A percentile compares a stretch with the other conserved stretches of the same genome.
Conservation (phyloP, 805 yeast genomes). For the Candida loeiensis region DNA sequence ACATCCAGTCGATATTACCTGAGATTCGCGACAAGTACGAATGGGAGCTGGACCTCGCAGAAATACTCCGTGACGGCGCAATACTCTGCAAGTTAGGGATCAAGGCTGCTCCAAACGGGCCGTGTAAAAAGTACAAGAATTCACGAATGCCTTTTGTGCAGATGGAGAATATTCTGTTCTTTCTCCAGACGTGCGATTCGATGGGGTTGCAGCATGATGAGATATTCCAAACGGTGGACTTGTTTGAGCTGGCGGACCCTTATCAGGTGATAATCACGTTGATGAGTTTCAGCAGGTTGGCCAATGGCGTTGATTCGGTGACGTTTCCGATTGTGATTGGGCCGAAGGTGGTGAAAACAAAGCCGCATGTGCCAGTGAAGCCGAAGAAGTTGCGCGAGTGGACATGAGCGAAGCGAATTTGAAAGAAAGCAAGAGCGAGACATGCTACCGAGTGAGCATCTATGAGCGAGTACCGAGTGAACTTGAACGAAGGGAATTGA, state of each 20-base stretch:
- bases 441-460: no score
- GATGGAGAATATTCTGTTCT: constrained; percentile 82
- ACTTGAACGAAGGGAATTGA: no score
- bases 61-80: constrained; percentile 58
- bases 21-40: constrained; percentile 10
- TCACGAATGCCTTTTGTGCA: constrained; percentile 70
- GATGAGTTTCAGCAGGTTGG: constrained; percentile 68
- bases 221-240: constrained; percentile 72
- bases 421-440: no score
- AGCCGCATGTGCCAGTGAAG: constrained; percentile 53
- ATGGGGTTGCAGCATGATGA: constrained; percentile 80
- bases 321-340: constrained; percentile 30
- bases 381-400: constrained; percentile 40
- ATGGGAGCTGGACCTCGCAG: constrained; percentile 42
- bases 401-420: no score
- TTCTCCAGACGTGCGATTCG: constrained; percentile 55
- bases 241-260: constrained; percentile 71
- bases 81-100: constrained; percentile 34
- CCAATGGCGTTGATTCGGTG: constrained; percentile 40
- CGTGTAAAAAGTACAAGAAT: constrained; percentile 47
- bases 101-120: constrained; percentile 16
- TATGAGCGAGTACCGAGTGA: no score
- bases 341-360: constrained; percentile 44
- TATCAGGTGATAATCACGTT: constrained; percentile 73
- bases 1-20: constrained; percentile 45